phyloP scores from a whole-genome alignment of 2,329 filamentous ascomycete genomes.

The Alternaria burnsii region DNA sequence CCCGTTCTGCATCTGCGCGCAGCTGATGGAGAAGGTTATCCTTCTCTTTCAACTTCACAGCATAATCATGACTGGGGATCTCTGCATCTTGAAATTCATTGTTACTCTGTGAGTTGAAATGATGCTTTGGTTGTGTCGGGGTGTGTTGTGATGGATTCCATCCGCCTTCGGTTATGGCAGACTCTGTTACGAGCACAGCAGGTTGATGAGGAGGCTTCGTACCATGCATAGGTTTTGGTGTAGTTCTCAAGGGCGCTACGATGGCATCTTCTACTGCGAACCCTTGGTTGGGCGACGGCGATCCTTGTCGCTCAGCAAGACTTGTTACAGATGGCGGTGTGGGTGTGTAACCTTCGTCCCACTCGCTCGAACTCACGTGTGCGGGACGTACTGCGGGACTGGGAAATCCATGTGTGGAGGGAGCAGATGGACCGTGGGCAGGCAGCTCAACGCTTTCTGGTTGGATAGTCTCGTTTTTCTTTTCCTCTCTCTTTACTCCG shows the following conservation, averaged over 20 bases:
- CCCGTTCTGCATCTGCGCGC: constrained; percentile 30
- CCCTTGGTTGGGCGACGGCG: constrained; percentile 27
- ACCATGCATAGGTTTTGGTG: constrained; percentile 27
- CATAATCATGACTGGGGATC: constrained; percentile 13
- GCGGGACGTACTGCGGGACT: constrained; percentile 39
- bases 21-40: constrained; percentile 39
- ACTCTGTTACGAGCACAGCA: constrained; percentile 17
- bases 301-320: constrained; percentile 24
- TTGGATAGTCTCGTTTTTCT: constrained; percentile 24
- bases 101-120: background rate
- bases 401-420: constrained; percentile 42
- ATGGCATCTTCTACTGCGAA: constrained; percentile 34
- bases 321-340: constrained; percentile 39
- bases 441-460: constrained; percentile 43
- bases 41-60: constrained; percentile 39
- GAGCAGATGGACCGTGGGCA: constrained; percentile 33
- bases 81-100: background rate
- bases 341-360: constrained; percentile 40
- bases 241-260: constrained; percentile 26
- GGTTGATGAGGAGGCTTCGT: constrained; percentile 19
- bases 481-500: constrained; percentile 33
- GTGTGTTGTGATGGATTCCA: constrained; percentile 21
- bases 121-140: constrained; percentile 20
- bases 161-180: constrained; percentile 22
- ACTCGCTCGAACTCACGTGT: constrained; percentile 17